phyloP scores from a whole-genome alignment of 352 stramenopile species.

The Thalassiosira allenii region DNA sequence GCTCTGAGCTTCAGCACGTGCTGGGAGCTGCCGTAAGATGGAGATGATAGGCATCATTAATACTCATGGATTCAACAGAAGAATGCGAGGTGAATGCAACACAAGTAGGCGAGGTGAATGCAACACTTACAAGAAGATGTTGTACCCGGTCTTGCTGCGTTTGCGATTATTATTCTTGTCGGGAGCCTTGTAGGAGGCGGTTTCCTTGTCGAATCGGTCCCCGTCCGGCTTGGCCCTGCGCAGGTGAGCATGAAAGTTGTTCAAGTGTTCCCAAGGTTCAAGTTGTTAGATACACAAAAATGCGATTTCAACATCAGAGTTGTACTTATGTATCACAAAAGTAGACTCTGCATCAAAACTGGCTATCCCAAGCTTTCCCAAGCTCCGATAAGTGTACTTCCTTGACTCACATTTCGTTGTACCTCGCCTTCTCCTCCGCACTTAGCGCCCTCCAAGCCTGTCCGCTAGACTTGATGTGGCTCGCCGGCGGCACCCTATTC shows the following conservation, averaged over 20 bases:
- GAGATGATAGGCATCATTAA: too few species aligned
- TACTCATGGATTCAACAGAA: too few species aligned
- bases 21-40: too few species aligned
- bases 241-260: conserved; percentile 1
- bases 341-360: background rate
- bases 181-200: conserved; percentile 75
- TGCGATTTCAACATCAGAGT: background rate
- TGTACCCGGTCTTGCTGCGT: conserved; percentile 61
- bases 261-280: background rate
- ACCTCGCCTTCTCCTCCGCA: conserved; percentile 73
- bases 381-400: background rate
- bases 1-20: conserved; percentile 75
- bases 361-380: background rate
- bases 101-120: too few species aligned
- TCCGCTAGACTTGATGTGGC: conserved; percentile 67
- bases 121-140: conserved; percentile 87
- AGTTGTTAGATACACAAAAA: background rate
- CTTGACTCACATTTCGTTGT: conserved; percentile 70
- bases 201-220: conserved; percentile 80
- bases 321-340: conserved; percentile 1
- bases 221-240: conserved; percentile 67
- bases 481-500: conserved; percentile 72
- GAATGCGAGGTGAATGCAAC: too few species aligned
- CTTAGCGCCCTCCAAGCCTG: conserved; percentile 74
- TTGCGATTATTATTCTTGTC: conserved; percentile 60